These are phyloP conservation scores for Coccomyxa sp. DNA, from an alignment of 139 green algal genomes.

Conservation along the genomic window DNA sequence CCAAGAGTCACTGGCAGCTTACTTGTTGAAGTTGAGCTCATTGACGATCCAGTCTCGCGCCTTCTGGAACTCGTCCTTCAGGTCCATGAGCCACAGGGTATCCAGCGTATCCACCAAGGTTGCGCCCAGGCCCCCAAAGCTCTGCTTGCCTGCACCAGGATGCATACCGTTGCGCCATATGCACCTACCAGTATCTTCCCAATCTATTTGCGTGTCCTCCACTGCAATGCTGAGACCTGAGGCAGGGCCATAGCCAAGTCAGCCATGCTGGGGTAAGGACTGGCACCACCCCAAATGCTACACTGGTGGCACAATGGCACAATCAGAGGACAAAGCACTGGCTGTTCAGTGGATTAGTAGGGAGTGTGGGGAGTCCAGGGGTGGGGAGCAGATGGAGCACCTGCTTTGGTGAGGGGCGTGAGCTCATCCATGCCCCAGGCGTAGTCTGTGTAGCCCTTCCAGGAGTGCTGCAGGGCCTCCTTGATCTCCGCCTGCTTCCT, in stretches of 20 bases:
- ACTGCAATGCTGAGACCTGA: no score
- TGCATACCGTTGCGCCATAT: no score
- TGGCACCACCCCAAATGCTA: no score
- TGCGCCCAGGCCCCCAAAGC: slow-evolving; percentile 58
- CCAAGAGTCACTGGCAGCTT: background rate
- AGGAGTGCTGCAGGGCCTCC: slow-evolving; percentile 50
- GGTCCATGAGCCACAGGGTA: slow-evolving; percentile 71
- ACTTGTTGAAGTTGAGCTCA: slow-evolving; percentile 49
- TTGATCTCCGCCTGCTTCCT: slow-evolving; percentile 14
- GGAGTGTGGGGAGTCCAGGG: no score
- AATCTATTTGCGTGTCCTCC: no score
- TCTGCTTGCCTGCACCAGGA: slow-evolving; percentile 20
- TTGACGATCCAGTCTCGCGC: slow-evolving; percentile 42
- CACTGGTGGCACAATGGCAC: no score
- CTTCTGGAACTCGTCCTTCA: slow-evolving; percentile 40
- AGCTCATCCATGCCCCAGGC: slow-evolving; percentile 65
- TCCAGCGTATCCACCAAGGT: slow-evolving; percentile 65
- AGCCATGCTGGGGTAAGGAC: no score
- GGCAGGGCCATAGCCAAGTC: no score
- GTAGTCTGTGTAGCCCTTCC: slow-evolving; percentile 48
- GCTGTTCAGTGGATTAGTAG: no score
- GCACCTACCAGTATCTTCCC: no score
- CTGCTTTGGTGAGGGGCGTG: slow-evolving; percentile 24
- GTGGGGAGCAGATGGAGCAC: no score
- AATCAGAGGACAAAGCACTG: no score